Conservation (phyloP, 768 basidiomycete species). For the Mrakia hoshinonis region DNA sequence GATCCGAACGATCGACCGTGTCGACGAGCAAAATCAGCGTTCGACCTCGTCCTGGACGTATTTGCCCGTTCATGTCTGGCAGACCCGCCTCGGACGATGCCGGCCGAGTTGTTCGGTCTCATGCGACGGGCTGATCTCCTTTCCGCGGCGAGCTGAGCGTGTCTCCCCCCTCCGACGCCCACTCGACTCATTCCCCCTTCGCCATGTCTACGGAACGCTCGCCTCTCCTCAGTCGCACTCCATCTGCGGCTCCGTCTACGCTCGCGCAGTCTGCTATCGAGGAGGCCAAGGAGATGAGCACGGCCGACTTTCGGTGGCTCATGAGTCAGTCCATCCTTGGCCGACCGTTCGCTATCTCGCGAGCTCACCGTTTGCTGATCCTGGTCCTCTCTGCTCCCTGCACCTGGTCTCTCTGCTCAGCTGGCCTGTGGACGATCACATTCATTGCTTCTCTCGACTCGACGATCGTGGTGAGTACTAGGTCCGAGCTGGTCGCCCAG, state of each 20-base stretch:
- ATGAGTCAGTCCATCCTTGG: neutral
- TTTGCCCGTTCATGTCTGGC: no score
- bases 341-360: neutral
- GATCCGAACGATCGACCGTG: no score
- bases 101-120: no score
- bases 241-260: neutral
- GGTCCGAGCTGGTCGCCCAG: no score
- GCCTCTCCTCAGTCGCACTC: neutral
- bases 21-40: no score
- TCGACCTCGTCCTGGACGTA: no score
- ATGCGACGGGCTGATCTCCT: no score
- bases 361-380: neutral
- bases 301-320: conserved; percentile 22
- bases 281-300: conserved; percentile 10
- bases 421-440: conserved; percentile 27
- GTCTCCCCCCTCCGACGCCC: neutral
- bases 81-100: no score
- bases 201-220: conserved; percentile 13
- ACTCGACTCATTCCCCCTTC: neutral
- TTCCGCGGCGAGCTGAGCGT: no score
- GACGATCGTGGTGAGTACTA: conserved; percentile 17
- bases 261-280: neutral
- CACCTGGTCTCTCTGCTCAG: neutral
- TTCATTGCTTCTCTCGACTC: conserved; percentile 25
- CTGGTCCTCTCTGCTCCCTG: neutral